phyloP scores from a whole-genome alignment of 2,329 filamentous ascomycete genomes.

The Talaromyces sp. region DNA sequence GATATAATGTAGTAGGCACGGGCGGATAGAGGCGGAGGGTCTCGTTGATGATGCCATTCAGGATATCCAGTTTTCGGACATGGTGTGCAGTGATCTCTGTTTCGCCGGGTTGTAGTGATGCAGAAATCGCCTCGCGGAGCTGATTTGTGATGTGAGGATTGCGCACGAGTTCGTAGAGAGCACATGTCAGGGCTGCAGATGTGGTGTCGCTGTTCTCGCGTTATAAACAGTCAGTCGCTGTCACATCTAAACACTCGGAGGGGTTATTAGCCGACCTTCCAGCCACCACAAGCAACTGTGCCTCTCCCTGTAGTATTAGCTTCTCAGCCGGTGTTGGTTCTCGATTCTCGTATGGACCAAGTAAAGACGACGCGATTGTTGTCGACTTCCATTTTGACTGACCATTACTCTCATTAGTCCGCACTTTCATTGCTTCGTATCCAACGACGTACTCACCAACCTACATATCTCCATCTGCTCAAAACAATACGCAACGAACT shows the following conservation, averaged over 20 bases:
- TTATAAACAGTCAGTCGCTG: too few relatives aligned
- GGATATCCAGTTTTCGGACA: slow-evolving; percentile 19
- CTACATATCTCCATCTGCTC: slow-evolving; percentile 29
- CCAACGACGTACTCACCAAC: neutral
- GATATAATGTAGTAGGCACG: slow-evolving; percentile 35
- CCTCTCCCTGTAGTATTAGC: slow-evolving; percentile 23
- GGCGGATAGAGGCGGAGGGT: slow-evolving; percentile 40
- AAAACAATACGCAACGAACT: slow-evolving; percentile 33
- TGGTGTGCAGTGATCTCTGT: neutral
- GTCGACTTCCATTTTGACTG: slow-evolving; percentile 16
- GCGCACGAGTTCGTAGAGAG: slow-evolving; percentile 38
- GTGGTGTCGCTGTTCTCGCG: slow-evolving; percentile 36
- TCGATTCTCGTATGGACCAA: slow-evolving; percentile 19
- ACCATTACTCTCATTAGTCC: neutral
- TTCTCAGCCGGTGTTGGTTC: slow-evolving; percentile 16
- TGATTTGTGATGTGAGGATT: slow-evolving; percentile 25
- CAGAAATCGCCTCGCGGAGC: slow-evolving; percentile 31
- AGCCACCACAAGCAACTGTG: slow-evolving; percentile 25
- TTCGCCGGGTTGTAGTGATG: slow-evolving; percentile 9
- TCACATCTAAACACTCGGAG: too few relatives aligned
- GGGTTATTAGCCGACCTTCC: slow-evolving; percentile 21
- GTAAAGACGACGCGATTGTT: slow-evolving; percentile 22
- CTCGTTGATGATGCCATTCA: slow-evolving; percentile 43
- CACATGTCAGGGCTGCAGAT: slow-evolving; percentile 33
- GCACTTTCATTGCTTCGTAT: too few relatives aligned